phyloP scores from a whole-genome alignment of 1,284 basidiomycete species.

The Ganoderma lucidum region DNA sequence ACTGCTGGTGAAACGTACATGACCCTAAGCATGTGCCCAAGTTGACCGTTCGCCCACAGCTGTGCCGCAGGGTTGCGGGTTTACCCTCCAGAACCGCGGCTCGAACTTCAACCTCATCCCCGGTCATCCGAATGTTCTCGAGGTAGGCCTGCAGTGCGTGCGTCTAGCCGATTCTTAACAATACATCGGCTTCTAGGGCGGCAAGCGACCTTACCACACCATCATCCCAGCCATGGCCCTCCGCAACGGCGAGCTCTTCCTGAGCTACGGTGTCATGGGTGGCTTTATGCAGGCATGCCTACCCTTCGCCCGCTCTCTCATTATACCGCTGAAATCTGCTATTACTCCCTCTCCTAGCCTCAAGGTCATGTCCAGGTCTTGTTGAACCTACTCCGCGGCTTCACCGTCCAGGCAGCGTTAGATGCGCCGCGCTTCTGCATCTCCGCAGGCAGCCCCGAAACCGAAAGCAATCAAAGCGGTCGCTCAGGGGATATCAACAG shows the following conservation, averaged over 20 bases:
- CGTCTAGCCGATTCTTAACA: background rate
- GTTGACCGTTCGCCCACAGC: constrained; percentile 50
- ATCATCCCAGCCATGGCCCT: constrained; percentile 95
- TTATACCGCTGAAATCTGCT: background rate
- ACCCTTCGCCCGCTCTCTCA: too few relatives aligned
- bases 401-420: constrained; percentile 83
- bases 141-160: constrained; percentile 48
- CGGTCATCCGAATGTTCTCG: constrained; percentile 84
- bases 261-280: constrained; percentile 94
- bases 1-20: constrained; percentile 63
- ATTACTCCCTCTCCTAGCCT: constrained; percentile 54
- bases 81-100: constrained; percentile 96
- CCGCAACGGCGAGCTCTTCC: constrained; percentile 82
- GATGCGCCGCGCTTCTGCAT: constrained; percentile 98
- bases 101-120: constrained; percentile 83
- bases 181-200: constrained; percentile 54
- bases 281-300: constrained; percentile 89
- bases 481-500: constrained; percentile 77
- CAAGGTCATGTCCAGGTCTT: constrained; percentile 95
- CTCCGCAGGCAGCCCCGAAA: constrained; percentile 81
- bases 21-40: background rate
- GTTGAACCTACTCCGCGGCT: constrained; percentile 90
- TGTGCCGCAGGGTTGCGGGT: constrained; percentile 92
- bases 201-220: constrained; percentile 94
- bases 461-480: constrained; percentile 54